A percentile compares a stretch with the other conserved stretches of the same genome.
Evolutionary conservation across 257 asterid genomes (phyloP).

Genomic region (Solanum bulbocastanum): DNA sequence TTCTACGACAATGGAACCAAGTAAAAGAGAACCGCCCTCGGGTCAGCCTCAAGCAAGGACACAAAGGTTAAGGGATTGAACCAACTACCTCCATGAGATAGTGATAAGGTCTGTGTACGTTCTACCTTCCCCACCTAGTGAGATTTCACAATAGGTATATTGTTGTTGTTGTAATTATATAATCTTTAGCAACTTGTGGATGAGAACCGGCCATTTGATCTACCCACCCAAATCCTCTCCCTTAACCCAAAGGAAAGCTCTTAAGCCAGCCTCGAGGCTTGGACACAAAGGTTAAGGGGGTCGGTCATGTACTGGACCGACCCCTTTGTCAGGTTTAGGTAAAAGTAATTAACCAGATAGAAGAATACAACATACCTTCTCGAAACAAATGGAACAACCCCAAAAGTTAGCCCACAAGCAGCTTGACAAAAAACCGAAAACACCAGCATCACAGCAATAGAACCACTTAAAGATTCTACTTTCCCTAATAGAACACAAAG

Average conservation of each 20-base stretch:
- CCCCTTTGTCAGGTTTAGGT: neutral
- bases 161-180: neutral
- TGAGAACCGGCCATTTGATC: neutral
- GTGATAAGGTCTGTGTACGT: fast-evolving
- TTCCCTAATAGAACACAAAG: constrained; percentile 55
- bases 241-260: neutral
- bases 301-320: neutral
- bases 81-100: neutral
- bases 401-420: constrained; percentile 91
- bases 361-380: constrained; percentile 38
- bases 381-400: constrained; percentile 73
- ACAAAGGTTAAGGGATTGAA: neutral
- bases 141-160: no score
- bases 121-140: no score
- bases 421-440: constrained; percentile 83
- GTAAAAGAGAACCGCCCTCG: neutral
- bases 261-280: neutral
- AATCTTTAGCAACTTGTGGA: neutral
- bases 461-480: constrained; percentile 40
- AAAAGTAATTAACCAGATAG: neutral
- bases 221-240: neutral
- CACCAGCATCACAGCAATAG: constrained; percentile 50
- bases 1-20: neutral
- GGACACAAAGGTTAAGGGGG: neutral
- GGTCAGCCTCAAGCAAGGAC: neutral